Evolutionary conservation across 768 basidiomycete species (phyloP), one percentile per base, ranked within the genome.

Genomic region (Cystofilobasidium macerans): DNA sequence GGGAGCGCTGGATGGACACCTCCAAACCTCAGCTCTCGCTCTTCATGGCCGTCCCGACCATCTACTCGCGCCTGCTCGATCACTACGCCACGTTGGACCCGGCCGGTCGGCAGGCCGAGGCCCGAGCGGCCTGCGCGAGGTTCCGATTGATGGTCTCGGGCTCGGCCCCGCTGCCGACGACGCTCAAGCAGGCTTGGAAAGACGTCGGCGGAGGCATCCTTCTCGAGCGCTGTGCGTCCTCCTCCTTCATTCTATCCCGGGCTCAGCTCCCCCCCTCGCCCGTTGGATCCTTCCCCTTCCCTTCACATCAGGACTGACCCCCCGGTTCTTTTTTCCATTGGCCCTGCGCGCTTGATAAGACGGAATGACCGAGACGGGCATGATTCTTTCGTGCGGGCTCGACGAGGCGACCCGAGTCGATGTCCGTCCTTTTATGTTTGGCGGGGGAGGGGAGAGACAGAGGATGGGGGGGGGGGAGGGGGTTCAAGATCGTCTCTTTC

Each of bases 341-440:
- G 28, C 18, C 48, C 12, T 8, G n/a, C n/a, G 7, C 4, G 2
- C 12, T 18, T 20, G 9, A 18, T 3, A 20, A 54, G 73, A 74
- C 62, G 74, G 74, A 12, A 75, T 75, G 74, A 75, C 72, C 36
- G 74, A 75, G 62, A 71, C 71, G 54, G 72, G 72, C 2, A 72
- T 73, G 67, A 71, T 71, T 62, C 35, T 68, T 12, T 57, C 56
- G n/a, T 62, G 70, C 65, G 62, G 70, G 57, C 35, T 70, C 64
- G 30, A 71, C 68, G 18, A 61, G 62, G 67, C 61, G 70, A 64
- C 68, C 57, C 28, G 69, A 59, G 62, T 73, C 22, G 69, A 69
- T 22, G 71, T 72, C 28, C 53, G 71, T 53, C 8, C 35, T 35
- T 16, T 20, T 4, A 5, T 5, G 14, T 16, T 20, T 43, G 8